Evolutionary conservation across 805 yeast genomes (phyloP), one percentile per base, ranked within the genome.

Genomic region (Metschnikowia sp.): DNA sequence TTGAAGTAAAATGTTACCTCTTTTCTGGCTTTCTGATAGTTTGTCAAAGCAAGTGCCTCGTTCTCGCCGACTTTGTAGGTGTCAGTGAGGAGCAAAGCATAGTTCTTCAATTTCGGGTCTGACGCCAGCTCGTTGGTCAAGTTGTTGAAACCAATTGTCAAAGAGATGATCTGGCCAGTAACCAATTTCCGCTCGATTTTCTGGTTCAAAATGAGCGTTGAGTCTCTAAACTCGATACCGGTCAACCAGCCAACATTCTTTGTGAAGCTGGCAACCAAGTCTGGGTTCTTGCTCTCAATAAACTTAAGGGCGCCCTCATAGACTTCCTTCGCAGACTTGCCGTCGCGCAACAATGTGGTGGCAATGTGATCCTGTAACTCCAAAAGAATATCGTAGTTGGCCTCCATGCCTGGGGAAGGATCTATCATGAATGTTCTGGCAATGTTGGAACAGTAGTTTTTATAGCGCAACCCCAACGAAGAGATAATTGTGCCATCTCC

Each of bases 381-480:
- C 47, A 88, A 66, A 55, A 91, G 72, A 58, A 87, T 81, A 51
- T 86, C 92, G 66, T 92, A 92, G 64, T 87, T 85, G 44, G 74
- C 69, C 55, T 86, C 92, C 74, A 88, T 83, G 53, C 82, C 85
- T 43, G 81, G 78, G 4, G 95, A 77, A 10, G 97, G 97, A 63
- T 88, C 96, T 59, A 92, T 88, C 63, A 92, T 74, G 58, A 88
- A 92, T 0, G 97, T 87, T 65, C 98, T 79, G 8, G 86, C 91
- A 40, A 92, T 72, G 58, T 87, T 88, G 7, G 97, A 86, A 64
- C 96, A 88, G 68, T 92, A 92, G 39, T 86, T 83, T 61, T 83
- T 88, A 70, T 90, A 92, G 59, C 96, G 80, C 51, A 92, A 75
- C 45, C 96, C 97, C 51, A 94, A 69, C 2, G 95, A 83, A 6